Base-by-base conservation (phyloP, 768 basidiomycete species). In the Lactarius pseudohatsudake region DNA sequence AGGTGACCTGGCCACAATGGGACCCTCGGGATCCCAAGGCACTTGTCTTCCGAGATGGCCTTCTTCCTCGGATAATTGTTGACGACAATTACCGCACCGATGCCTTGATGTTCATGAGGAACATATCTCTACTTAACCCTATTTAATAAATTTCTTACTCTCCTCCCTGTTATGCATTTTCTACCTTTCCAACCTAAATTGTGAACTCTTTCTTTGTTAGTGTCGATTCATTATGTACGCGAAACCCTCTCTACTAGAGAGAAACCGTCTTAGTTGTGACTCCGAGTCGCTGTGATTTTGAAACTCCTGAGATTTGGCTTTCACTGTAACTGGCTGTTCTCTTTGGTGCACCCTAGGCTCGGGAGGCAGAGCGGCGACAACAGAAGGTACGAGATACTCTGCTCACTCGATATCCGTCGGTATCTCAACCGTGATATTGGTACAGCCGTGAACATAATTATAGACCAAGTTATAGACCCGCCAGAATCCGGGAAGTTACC, bases 1-100 rank as follows among this genome's bases (percentile, higher is more conserved):
- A 13, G 57, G 32, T 63, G n/a, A 20, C 16, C 32, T 71, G 70
- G 69, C 68, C 69, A 1, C n/a, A 59, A 59, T 71, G 66, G 62
- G 22, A 68, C 28, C 40, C 61, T 1, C n/a, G 28, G n/a, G 38
- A 65, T 0, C 69, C 61, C 10, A 43, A 68, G 64, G 66, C 64
- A 9, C 20, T 65, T n/a, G 34, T 65, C 38, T 64, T 70, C 45
- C 61, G 58, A 53, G 69, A 65, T n/a, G 50, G 9, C 8, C 9
- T 65, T 30, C 45, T 26, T 13, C 70, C 70, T 11, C n/a, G 61
- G 28, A 22, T 61, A 28, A 15, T 62, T 10, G 20, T 15, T 5
- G 43, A 66, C 15, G 70, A 70, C 30, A 62, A 65, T 36, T 69
- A 69, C 30, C 69, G 70, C 34, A 4, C 36, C 41, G 32, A 28